Percentiles rank a stretch among this genome's conserved stretches.
Conservation (phyloP, 768 basidiomycete genomes). For the Naematelia aurantialba region DNA sequence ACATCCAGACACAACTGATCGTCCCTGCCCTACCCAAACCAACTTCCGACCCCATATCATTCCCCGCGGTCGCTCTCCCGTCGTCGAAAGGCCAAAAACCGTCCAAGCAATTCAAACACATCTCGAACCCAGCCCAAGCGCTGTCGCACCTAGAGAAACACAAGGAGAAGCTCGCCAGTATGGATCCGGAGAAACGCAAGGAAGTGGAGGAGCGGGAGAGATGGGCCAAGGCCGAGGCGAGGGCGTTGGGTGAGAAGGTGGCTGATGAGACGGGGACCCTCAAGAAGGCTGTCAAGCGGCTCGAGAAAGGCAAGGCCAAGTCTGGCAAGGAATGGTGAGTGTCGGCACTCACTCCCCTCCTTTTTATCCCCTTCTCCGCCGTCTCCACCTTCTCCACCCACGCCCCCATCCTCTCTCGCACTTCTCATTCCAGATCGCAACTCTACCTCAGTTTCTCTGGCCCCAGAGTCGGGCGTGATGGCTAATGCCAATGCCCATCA, state of each 20-base stretch:
- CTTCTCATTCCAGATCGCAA: no score
- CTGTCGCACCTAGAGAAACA: conserved; percentile 72
- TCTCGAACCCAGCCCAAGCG: conserved; percentile 76
- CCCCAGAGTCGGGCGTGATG: no score
- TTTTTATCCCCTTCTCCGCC: neutral
- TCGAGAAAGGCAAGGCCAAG: conserved; percentile 83
- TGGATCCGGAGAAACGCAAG: conserved; percentile 81
- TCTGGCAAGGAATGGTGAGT: conserved; percentile 57
- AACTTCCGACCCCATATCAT: conserved; percentile 61
- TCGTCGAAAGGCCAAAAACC: conserved; percentile 50
- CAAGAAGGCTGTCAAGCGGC: conserved; percentile 89
- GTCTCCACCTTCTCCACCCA: neutral
- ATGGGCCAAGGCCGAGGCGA: conserved; percentile 84
- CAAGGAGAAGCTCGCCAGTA: conserved; percentile 67
- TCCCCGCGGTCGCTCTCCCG: conserved; percentile 61
- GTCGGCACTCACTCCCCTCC: neutral
- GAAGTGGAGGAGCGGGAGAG: conserved; percentile 73
- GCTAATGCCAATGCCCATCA: conserved; percentile 48
- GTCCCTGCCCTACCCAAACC: conserved; percentile 37
- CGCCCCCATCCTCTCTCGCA: neutral
- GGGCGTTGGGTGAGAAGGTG: conserved; percentile 86
- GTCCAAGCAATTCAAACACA: conserved; percentile 63
- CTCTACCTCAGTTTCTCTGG: neutral
- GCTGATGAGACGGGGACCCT: conserved; percentile 76
- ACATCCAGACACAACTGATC: conserved; percentile 39